Percentiles rank a stretch among this genome's conserved stretches.
Evolutionary conservation across 331 rosid species (phyloP).

Genomic region (Malus hybrid): DNA sequence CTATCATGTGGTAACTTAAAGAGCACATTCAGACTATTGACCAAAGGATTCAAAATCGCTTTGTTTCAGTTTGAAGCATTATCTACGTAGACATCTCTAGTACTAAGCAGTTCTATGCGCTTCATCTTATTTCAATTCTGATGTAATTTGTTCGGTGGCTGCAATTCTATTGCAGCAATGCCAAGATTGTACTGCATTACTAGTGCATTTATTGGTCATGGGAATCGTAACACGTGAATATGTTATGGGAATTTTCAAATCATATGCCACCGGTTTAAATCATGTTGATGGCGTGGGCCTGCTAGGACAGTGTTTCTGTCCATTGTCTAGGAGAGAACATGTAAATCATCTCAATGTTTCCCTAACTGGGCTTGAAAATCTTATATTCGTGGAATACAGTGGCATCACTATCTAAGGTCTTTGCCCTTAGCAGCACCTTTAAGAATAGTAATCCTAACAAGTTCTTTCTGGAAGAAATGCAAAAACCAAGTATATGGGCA

Average conservation of each 20-base stretch:
- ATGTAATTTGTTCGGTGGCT: neutral
- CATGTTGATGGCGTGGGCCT: neutral
- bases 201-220: neutral
- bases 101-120: neutral
- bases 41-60: neutral
- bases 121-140: neutral
- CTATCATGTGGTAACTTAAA: neutral
- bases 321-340: neutral
- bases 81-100: neutral
- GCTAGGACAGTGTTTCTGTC: neutral
- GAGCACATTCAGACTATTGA: neutral
- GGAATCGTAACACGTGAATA: neutral
- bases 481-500: neutral
- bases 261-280: neutral
- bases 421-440: neutral
- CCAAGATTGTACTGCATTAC: neutral
- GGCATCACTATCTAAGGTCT: neutral
- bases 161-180: neutral
- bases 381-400: neutral
- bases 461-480: neutral
- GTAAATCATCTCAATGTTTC: neutral
- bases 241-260: neutral
- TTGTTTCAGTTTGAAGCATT: neutral
- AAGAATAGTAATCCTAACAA: neutral
- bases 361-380: neutral